Conservation (phyloP, 352 stramenopile species). For the Globisporangium sylvaticum region DNA sequence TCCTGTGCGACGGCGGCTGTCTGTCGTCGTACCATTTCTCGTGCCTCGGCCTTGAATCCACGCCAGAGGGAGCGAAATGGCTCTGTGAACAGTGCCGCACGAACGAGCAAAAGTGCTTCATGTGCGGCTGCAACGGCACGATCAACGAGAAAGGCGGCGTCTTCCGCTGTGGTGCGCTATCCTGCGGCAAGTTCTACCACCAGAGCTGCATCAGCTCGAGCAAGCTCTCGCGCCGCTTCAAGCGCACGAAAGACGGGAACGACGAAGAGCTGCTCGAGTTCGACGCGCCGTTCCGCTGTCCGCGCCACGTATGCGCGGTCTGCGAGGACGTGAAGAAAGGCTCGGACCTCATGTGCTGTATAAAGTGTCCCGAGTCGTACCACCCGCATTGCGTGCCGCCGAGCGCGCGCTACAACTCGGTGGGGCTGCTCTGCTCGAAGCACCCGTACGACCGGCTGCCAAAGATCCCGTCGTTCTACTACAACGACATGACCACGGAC, state of each 20-base stretch:
- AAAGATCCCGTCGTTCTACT: conserved; percentile 71
- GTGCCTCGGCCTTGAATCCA: conserved; percentile 80
- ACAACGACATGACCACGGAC: conserved; percentile 56
- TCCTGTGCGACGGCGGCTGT: conserved; percentile 92
- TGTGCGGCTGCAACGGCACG: conserved; percentile 84
- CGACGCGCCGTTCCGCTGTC: conserved; percentile 84
- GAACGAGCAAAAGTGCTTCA: conserved; percentile 86
- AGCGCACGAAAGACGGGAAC: conserved; percentile 22
- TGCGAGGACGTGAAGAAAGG: conserved; percentile 76
- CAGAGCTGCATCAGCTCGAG: conserved; percentile 65
- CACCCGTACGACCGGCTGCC: conserved; percentile 75
- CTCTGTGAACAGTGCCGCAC: conserved; percentile 89
- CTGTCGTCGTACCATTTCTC: conserved; percentile 90
- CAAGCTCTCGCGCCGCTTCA: conserved; percentile 53
- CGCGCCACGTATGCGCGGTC: conserved; percentile 80
- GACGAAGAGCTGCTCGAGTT: conserved; percentile 54
- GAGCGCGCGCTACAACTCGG: conserved; percentile 88
- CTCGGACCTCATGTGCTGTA: conserved; percentile 84
- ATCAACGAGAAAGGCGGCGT: conserved; percentile 86
- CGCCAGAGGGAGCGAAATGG: conserved; percentile 77
- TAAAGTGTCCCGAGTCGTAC: conserved; percentile 91
- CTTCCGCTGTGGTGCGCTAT: conserved; percentile 56
- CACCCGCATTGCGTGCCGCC: conserved; percentile 92
- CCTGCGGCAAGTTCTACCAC: conserved; percentile 86
- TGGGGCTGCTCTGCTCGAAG: conserved; percentile 89